These are phyloP conservation scores for Alternaria conjuncta DNA, from an alignment of 2,329 filamentous ascomycete species.

Conservation along the genomic window DNA sequence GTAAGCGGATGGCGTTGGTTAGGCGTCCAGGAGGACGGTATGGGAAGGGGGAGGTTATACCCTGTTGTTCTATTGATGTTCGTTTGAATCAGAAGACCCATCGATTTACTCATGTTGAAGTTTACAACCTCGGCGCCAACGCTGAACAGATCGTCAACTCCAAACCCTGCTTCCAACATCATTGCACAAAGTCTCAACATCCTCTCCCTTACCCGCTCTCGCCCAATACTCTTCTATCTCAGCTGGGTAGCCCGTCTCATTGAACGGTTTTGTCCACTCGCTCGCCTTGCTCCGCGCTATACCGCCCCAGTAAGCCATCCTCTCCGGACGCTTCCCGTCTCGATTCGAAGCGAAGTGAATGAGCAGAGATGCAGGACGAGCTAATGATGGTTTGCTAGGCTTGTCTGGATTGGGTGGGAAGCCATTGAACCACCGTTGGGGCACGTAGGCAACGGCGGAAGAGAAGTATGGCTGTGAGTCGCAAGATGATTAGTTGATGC, in stretches of 20 bases:
- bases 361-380: conserved; percentile 1
- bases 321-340: conserved; percentile 8
- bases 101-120: not conserved
- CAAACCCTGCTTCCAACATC: not conserved
- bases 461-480: not conserved
- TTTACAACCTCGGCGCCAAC: not conserved
- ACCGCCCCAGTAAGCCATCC: conserved; percentile 5
- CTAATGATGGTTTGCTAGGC: not conserved
- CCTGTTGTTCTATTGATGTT: not conserved
- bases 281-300: not conserved
- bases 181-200: not conserved
- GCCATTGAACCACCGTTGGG: conserved; percentile 10
- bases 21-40: not conserved
- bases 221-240: conserved; percentile 5
- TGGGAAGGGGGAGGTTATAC: not conserved
- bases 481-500: not conserved
- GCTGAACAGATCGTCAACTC: not conserved
- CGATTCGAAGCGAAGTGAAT: conserved; percentile 9
- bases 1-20: not conserved
- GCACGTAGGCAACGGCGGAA: not conserved
- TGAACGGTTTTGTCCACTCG: not conserved
- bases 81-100: not conserved
- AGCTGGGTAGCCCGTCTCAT: not conserved
- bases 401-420: not conserved
- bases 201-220: not conserved